Evolutionary conservation across 805 yeast species (phyloP).

Genomic region (Kluyveromyces aestuarii): DNA sequence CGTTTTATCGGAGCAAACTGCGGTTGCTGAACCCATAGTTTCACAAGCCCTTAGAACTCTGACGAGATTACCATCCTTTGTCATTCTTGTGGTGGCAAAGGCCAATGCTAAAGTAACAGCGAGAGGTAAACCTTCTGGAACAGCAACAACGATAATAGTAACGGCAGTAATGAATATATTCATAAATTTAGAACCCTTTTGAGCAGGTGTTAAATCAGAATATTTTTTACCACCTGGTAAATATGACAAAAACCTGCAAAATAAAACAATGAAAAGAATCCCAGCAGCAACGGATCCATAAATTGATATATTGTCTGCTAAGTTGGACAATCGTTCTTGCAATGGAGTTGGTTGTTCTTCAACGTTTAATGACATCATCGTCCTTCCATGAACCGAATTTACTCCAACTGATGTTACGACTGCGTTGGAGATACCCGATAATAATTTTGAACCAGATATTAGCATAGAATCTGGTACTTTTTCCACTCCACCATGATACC

Average conservation of each 20-base stretch:
- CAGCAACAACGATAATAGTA: slow-evolving; percentile 92
- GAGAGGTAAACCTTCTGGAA: slow-evolving; percentile 97
- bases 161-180: slow-evolving; percentile 84
- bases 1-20: slow-evolving; percentile 93
- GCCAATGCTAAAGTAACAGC: slow-evolving; percentile 97
- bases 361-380: slow-evolving; percentile 67
- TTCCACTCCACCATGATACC: slow-evolving; percentile 40
- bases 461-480: slow-evolving; percentile 61
- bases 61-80: slow-evolving; percentile 92
- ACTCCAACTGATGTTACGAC: slow-evolving; percentile 86
- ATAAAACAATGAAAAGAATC: slow-evolving; percentile 68
- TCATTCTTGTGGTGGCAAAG: slow-evolving; percentile 97
- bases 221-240: slow-evolving; percentile 45
- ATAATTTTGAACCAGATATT: slow-evolving; percentile 82
- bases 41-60: slow-evolving; percentile 90
- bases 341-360: slow-evolving; percentile 85
- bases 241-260: slow-evolving; percentile 62
- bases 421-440: slow-evolving; percentile 81
- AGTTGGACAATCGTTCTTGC: slow-evolving; percentile 66
- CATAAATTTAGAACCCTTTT: slow-evolving; percentile 77
- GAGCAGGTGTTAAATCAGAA: slow-evolving; percentile 43
- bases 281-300: slow-evolving; percentile 84
- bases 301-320: slow-evolving; percentile 93
- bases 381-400: slow-evolving; percentile 84
- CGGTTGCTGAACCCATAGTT: slow-evolving; percentile 98